Evolutionary conservation across 768 basidiomycete genomes (phyloP).

Genomic region (Russula foetens): DNA sequence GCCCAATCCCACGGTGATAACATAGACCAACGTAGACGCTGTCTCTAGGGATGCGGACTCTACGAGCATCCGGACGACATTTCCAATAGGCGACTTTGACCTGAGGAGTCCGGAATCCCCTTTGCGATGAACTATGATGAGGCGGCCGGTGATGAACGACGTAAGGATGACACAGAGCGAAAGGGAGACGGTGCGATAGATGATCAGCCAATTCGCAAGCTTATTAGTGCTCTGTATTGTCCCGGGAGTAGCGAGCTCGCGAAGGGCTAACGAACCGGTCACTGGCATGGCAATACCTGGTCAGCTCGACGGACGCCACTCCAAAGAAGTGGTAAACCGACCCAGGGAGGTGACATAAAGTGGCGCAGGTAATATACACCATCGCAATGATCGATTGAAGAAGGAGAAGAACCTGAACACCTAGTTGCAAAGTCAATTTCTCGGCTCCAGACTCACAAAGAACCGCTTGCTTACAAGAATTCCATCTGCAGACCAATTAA

Average conservation of each 20-base stretch:
- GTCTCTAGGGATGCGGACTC: constrained; percentile 18
- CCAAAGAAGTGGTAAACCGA: background rate
- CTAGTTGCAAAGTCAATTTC: background rate
- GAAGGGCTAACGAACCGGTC: constrained; percentile 20
- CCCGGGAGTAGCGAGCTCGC: constrained; percentile 13
- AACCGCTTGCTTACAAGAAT: constrained; percentile 20
- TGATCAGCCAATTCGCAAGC: constrained; percentile 15
- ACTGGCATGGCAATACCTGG: background rate
- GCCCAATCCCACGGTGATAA: constrained; percentile 14
- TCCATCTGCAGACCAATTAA: constrained; percentile 27
- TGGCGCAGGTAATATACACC: constrained; percentile 1
- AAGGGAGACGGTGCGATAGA: constrained; percentile 20
- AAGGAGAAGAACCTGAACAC: constrained; percentile 5
- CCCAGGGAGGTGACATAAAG: constrained; percentile 5
- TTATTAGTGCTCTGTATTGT: background rate
- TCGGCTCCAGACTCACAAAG: background rate
- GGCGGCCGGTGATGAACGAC: constrained; percentile 11
- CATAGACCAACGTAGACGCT: constrained; percentile 10
- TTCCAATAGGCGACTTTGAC: constrained; percentile 1
- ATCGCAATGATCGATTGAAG: background rate
- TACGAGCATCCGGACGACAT: constrained; percentile 1
- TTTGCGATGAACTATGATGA: background rate
- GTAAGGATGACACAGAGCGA: constrained; percentile 14
- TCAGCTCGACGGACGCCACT: background rate
- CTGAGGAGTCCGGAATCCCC: background rate